A percentile compares a stretch with the other conserved stretches of the same genome.
Evolutionary conservation across 2,329 filamentous ascomycete genomes (phyloP).

Genomic region (Fusarium decemcellulare): DNA sequence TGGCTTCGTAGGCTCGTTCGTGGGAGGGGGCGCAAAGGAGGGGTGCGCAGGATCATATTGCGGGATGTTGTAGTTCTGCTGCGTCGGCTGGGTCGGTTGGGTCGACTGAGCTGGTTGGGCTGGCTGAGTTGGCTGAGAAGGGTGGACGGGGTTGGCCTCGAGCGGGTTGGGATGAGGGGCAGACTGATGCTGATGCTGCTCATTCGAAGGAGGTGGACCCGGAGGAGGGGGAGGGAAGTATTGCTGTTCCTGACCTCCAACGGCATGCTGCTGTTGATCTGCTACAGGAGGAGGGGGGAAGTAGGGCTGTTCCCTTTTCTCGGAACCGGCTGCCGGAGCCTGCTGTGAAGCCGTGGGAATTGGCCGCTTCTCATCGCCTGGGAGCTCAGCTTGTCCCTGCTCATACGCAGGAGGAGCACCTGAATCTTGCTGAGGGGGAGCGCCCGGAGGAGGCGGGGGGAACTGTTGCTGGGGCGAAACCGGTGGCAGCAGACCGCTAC

Average conservation of each 20-base stretch:
- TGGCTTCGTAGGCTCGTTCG: constrained; percentile 18
- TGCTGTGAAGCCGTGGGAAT: constrained; percentile 4
- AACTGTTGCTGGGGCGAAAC: constrained; percentile 31
- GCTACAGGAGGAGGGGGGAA: constrained; percentile 14
- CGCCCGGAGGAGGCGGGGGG: constrained; percentile 36
- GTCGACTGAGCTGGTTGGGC: neutral
- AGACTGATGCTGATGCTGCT: constrained; percentile 32
- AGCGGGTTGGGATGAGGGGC: constrained; percentile 39
- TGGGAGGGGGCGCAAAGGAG: constrained; percentile 48
- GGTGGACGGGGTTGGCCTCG: constrained; percentile 32
- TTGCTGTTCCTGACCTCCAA: constrained; percentile 30
- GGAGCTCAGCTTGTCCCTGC: constrained; percentile 33
- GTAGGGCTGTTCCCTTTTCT: constrained; percentile 18
- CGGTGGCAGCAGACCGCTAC: constrained; percentile 31
- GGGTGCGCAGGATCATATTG: constrained; percentile 50
- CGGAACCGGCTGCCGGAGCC: neutral
- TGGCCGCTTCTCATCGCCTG: constrained; percentile 31
- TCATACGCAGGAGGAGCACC: constrained; percentile 32
- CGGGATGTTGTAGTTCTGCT: constrained; percentile 48
- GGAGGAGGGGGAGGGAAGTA: constrained; percentile 47
- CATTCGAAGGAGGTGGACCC: constrained; percentile 40
- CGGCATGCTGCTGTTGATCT: constrained; percentile 9
- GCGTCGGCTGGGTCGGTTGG: constrained; percentile 16
- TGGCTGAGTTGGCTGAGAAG: constrained; percentile 25
- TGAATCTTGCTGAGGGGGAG: constrained; percentile 19